phyloP scores from a whole-genome alignment of 257 asterid genomes.

The Scutellaria galericulata region DNA sequence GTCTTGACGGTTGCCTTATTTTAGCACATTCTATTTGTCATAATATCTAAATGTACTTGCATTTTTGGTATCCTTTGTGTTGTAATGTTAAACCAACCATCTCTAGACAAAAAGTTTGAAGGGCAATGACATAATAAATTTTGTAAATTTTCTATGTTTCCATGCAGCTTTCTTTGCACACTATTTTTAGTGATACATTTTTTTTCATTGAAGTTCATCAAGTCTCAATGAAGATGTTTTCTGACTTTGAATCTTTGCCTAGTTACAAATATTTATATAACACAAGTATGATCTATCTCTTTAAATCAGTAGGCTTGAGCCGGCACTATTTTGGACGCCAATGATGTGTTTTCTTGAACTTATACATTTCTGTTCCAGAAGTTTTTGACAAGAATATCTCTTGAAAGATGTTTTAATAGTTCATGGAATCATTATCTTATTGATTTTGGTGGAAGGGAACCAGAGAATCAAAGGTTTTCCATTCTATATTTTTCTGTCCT shows the following conservation, averaged over 20 bases:
- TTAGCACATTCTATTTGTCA: slow-evolving; percentile 21
- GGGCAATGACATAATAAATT: neutral
- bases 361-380: neutral
- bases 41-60: slow-evolving; percentile 17
- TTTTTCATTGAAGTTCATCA: neutral
- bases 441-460: slow-evolving; percentile 16
- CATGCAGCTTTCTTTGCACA: neutral
- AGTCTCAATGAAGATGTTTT: slow-evolving; percentile 9
- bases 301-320: slow-evolving; percentile 4
- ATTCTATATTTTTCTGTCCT: slow-evolving; percentile 12
- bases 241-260: slow-evolving; percentile 2
- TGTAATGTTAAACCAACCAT: slow-evolving; percentile 17
- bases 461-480: neutral
- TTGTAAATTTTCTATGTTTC: slow-evolving; percentile 3
- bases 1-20: slow-evolving; percentile 22
- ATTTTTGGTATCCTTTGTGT: slow-evolving; percentile 10
- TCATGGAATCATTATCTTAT: slow-evolving; percentile 4
- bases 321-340: neutral
- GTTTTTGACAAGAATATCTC: neutral
- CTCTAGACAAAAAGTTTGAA: slow-evolving; percentile 8
- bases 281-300: neutral
- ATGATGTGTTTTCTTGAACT: neutral
- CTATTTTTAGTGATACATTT: slow-evolving; percentile 15
- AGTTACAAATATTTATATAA: slow-evolving; percentile 8
- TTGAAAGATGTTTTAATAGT: slow-evolving; percentile 4